These are phyloP conservation scores for Hypoxylon sp. DNA, from an alignment of 2,329 filamentous ascomycete species.

Conservation along the genomic window DNA sequence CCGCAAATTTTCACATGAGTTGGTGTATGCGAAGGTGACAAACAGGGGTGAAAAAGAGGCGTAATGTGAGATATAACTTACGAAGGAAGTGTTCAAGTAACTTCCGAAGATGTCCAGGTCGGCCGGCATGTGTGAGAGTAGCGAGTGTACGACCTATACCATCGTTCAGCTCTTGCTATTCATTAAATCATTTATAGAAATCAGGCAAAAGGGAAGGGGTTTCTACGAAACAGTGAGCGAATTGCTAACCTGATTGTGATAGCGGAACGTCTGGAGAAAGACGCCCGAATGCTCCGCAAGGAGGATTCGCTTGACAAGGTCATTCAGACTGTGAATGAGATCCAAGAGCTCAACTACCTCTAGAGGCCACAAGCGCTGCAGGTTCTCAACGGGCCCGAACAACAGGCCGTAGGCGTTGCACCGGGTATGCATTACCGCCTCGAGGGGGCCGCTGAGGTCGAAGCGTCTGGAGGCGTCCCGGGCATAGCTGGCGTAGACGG, in stretches of 20 bases:
- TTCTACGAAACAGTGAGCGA: neutral
- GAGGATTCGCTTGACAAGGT: constrained; percentile 1
- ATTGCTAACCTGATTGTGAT: neutral
- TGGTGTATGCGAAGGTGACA: too few relatives aligned
- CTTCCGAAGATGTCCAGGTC: neutral
- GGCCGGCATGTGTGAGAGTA: neutral
- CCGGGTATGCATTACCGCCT: neutral
- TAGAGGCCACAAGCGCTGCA: neutral
- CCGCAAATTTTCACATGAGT: too few relatives aligned
- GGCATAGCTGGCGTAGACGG: neutral
- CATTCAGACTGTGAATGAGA: neutral
- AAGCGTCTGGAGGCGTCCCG: neutral
- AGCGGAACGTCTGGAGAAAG: neutral
- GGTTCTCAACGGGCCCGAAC: neutral
- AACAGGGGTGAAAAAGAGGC: neutral
- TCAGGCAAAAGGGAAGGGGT: neutral
- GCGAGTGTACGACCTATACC: neutral
- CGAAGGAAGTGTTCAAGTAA: neutral
- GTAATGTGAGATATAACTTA: neutral
- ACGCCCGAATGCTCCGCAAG: neutral
- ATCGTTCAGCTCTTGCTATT: neutral
- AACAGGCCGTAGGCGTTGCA: neutral
- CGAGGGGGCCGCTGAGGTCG: neutral
- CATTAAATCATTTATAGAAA: neutral
- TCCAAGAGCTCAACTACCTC: neutral